Evolutionary conservation across 169 alveolate genomes (phyloP), one percentile per base, ranked within the genome.

Genomic region (Theileria annulata): DNA sequence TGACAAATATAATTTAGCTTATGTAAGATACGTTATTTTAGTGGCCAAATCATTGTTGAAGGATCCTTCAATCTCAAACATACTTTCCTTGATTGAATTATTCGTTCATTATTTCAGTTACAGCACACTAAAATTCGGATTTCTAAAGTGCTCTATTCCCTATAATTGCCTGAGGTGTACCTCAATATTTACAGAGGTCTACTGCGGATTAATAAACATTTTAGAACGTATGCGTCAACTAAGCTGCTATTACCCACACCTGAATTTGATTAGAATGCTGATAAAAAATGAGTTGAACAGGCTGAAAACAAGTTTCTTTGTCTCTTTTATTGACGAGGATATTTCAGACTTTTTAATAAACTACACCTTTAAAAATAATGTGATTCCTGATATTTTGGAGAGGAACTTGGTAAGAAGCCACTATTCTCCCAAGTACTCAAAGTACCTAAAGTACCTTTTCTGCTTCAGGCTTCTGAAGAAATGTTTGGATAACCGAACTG

Each of bases 91-190:
- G 6, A 74, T 80, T 33, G 81, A 73, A 63, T 62, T 72, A 27
- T n/a, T 80, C 62, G 58, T 79, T 6, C 71, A 68, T n/a, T 80
- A 58, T 19, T 80, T 80, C 58, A 74, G 37, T 25, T 68, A 80
- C 37, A 71, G 83, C n/a, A 75, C 76, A 8, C 56, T 73, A 19
- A 80, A 47, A 19, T 28, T 54, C 37, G 88, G 88, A 0, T 30
- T 73, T 60, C 47, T 80, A 19, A 28, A 78, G 74, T 80, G 88
- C 47, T 33, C 72, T 31, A 23, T 15, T 8, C 54, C 88, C 3
- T n/a, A 28, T 37, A 48, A 77, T 10, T 80, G 88, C 59, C 58
- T 80, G 27, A 33, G 75, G 49, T 80, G 88, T 31, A 49, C 71
- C 17, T 35, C 66, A 19, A 37, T 13, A 25, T 80, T 48, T 64